Conservation (phyloP, 2,329 filamentous ascomycete species). For the Dryadomyces quercivorus region DNA sequence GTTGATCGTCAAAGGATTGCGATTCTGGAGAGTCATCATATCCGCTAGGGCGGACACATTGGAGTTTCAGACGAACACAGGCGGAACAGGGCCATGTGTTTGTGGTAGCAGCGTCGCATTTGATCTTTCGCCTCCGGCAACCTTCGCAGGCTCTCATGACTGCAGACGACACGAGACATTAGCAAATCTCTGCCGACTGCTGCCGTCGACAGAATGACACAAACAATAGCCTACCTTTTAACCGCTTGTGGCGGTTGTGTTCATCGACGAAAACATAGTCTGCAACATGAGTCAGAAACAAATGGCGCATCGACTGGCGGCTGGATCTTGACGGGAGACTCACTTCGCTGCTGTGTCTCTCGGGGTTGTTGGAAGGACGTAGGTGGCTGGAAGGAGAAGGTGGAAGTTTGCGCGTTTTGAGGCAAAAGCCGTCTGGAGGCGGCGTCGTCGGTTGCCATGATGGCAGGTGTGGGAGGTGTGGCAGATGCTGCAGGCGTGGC, state of each 20-base stretch:
- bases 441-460: conserved; percentile 49
- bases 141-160: conserved; percentile 97
- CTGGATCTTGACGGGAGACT: conserved; percentile 7
- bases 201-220: no score
- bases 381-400: conserved; percentile 64
- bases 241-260: conserved; percentile 91
- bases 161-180: conserved; percentile 21
- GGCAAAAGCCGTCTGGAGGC: conserved; percentile 50
- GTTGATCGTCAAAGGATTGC: conserved; percentile 40
- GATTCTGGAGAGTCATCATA: conserved; percentile 49
- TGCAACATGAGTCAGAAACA: conserved; percentile 21
- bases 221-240: conserved; percentile 58
- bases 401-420: conserved; percentile 58
- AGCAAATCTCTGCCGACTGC: no score
- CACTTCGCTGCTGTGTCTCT: conserved; percentile 75
- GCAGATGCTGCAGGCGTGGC: neutral
- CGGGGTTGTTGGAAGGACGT: conserved; percentile 43
- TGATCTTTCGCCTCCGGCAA: conserved; percentile 89
- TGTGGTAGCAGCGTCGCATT: conserved; percentile 92
- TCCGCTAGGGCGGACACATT: conserved; percentile 81
- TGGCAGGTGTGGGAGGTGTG: neutral
- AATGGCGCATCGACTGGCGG: neutral
- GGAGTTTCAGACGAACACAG: conserved; percentile 81
- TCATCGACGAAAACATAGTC: conserved; percentile 99
- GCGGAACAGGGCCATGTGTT: conserved; percentile 97